Evolutionary conservation across 2,329 filamentous ascomycete genomes (phyloP).

Genomic region (Cadophora gregata): DNA sequence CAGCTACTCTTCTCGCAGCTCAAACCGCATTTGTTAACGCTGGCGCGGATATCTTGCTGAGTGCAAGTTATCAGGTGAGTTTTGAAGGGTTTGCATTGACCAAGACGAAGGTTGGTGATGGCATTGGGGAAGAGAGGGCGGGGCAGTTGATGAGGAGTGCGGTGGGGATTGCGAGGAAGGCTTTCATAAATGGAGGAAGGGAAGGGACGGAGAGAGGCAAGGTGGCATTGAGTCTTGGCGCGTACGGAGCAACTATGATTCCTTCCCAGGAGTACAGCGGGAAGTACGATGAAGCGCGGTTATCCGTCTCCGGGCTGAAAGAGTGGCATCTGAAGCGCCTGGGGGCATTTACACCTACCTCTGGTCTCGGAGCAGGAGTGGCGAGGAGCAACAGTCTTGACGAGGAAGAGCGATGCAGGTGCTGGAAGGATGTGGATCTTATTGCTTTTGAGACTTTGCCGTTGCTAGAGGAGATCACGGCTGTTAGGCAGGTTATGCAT

Average conservation of each 20-base stretch:
- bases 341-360: constrained; percentile 50
- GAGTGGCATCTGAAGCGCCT: constrained; percentile 65
- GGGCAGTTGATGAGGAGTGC: constrained; percentile 51
- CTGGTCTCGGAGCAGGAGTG: neutral
- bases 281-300: constrained; percentile 58
- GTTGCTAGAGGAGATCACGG: constrained; percentile 64
- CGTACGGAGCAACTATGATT: constrained; percentile 71
- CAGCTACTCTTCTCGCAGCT: constrained; percentile 20
- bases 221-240: constrained; percentile 66
- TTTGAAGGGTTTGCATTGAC: constrained; percentile 55
- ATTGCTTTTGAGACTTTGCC: constrained; percentile 72
- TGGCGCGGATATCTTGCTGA: constrained; percentile 67
- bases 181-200: constrained; percentile 37
- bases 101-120: constrained; percentile 11
- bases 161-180: constrained; percentile 46
- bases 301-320: constrained; percentile 51
- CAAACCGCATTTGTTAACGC: constrained; percentile 48
- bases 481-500: constrained; percentile 55
- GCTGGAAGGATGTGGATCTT: constrained; percentile 51
- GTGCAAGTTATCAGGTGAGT: constrained; percentile 71
- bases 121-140: constrained; percentile 45
- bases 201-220: constrained; percentile 45
- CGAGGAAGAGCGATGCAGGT: constrained; percentile 20
- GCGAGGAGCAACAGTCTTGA: neutral
- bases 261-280: constrained; percentile 71